Conservation (phyloP, 1,139 yeast species). For the Yamadazyma atlantica region DNA sequence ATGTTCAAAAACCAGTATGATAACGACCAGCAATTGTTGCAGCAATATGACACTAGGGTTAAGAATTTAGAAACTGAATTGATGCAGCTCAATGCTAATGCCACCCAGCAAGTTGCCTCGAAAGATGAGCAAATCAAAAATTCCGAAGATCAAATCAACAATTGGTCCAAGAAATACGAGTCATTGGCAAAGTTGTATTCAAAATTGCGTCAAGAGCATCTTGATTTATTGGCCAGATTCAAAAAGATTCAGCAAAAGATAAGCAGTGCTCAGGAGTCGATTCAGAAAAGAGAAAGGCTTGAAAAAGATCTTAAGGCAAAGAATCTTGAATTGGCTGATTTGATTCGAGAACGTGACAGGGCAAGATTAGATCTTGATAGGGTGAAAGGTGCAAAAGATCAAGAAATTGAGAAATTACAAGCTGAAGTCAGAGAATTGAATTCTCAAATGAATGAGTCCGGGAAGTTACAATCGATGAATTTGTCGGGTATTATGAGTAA, state of each 20-base stretch:
- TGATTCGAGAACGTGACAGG: conserved; percentile 86
- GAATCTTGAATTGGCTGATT: conserved; percentile 84
- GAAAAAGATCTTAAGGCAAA: conserved; percentile 85
- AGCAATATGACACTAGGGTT: conserved; percentile 86
- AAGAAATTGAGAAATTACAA: conserved; percentile 65
- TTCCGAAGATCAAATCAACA: conserved; percentile 71
- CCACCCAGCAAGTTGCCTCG: conserved; percentile 71
- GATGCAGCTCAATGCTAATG: conserved; percentile 58
- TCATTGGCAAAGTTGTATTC: conserved; percentile 87
- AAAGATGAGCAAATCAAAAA: conserved; percentile 73
- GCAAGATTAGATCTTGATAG: conserved; percentile 84
- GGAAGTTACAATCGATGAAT: conserved; percentile 67
- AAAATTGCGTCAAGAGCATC: conserved; percentile 88
- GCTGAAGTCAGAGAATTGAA: conserved; percentile 65
- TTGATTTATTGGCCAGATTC: conserved; percentile 73
- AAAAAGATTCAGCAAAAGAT: conserved; percentile 88
- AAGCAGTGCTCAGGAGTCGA: conserved; percentile 89
- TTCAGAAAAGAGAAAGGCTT: conserved; percentile 76
- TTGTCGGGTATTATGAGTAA: conserved; percentile 59
- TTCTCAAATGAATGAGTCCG: conserved; percentile 60
- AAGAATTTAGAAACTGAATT: conserved; percentile 79
- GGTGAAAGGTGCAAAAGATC: conserved; percentile 62
- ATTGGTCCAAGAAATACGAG: conserved; percentile 88
- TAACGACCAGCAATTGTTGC: conserved; percentile 78
- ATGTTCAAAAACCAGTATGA: conserved; percentile 81